phyloP scores from a whole-genome alignment of 805 yeast genomes.

The Torulaspora delbrueckii region DNA sequence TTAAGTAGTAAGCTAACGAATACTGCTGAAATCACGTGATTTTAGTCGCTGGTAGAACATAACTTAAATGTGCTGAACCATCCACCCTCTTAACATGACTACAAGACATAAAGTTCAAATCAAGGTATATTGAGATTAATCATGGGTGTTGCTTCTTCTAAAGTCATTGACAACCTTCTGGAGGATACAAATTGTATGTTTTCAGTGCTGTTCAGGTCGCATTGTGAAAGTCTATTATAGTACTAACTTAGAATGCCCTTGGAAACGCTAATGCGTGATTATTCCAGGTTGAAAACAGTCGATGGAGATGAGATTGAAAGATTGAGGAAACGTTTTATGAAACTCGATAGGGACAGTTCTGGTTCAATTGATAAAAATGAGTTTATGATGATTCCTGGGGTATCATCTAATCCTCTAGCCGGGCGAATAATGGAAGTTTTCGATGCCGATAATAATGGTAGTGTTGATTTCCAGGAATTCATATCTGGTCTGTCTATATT shows the following conservation, averaged over 20 bases:
- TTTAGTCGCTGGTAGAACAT: neutral
- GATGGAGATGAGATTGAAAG: conserved; percentile 90
- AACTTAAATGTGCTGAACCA: neutral
- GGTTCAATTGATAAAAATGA: conserved; percentile 91
- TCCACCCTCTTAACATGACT: neutral
- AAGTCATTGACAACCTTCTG: conserved; percentile 59
- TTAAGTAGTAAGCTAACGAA: neutral
- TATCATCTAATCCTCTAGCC: conserved; percentile 84
- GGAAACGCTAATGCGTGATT: neutral
- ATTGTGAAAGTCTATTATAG: neutral
- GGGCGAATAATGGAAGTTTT: conserved; percentile 87
- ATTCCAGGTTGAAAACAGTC: conserved; percentile 37
- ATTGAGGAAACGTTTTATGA: conserved; percentile 87
- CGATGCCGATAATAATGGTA: conserved; percentile 89
- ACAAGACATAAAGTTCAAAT: neutral
- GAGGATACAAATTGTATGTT: conserved; percentile 72
- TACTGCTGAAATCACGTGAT: neutral
- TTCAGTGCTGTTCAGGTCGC: neutral
- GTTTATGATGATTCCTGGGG: conserved; percentile 89
- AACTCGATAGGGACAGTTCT: conserved; percentile 84
- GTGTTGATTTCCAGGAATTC: conserved; percentile 93
- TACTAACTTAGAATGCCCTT: conserved; percentile 8
- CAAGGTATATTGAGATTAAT: neutral
- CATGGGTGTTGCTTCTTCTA: conserved; percentile 63
- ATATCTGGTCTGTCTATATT: conserved; percentile 82